Conservation (phyloP, 129 eudicot species). For the Daucus carota region DNA sequence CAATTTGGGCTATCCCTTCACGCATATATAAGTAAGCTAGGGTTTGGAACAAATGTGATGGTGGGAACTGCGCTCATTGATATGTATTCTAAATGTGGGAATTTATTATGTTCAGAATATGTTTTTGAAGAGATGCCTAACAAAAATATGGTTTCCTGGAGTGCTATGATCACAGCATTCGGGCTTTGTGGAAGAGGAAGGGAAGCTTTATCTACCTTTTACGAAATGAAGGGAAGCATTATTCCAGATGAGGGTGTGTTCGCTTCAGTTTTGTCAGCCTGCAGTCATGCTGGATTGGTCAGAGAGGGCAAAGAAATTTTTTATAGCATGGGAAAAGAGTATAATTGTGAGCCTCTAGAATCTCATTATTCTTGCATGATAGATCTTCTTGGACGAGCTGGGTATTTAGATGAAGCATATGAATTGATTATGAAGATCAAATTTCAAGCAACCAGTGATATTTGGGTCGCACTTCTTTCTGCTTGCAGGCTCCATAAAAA, state of each 20-base stretch:
- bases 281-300: slow-evolving; percentile 49
- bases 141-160: slow-evolving; percentile 47
- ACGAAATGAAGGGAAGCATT: slow-evolving; percentile 24
- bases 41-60: slow-evolving; percentile 18
- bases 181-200: slow-evolving; percentile 41
- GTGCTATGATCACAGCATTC: slow-evolving; percentile 47
- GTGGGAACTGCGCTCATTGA: slow-evolving; percentile 45
- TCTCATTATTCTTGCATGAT: slow-evolving; percentile 53
- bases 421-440: slow-evolving; percentile 22
- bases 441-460: slow-evolving; percentile 35
- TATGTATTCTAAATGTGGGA: slow-evolving; percentile 54
- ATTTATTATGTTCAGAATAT: slow-evolving; percentile 24
- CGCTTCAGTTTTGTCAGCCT: slow-evolving; percentile 44
- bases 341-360: slow-evolving; percentile 21
- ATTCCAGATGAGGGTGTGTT: slow-evolving; percentile 39
- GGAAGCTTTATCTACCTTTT: slow-evolving; percentile 24
- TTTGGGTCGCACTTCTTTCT: slow-evolving; percentile 44
- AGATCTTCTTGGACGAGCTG: slow-evolving; percentile 47
- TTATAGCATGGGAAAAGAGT: slow-evolving; percentile 24
- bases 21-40: slow-evolving; percentile 24
- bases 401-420: slow-evolving; percentile 40
- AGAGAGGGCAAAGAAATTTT: slow-evolving; percentile 31
- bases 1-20: slow-evolving; percentile 41
- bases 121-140: slow-evolving; percentile 32
- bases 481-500: slow-evolving; percentile 46